Evolutionary conservation across 352 stramenopile genomes (phyloP).

Genomic region (Pythium chondricola): DNA sequence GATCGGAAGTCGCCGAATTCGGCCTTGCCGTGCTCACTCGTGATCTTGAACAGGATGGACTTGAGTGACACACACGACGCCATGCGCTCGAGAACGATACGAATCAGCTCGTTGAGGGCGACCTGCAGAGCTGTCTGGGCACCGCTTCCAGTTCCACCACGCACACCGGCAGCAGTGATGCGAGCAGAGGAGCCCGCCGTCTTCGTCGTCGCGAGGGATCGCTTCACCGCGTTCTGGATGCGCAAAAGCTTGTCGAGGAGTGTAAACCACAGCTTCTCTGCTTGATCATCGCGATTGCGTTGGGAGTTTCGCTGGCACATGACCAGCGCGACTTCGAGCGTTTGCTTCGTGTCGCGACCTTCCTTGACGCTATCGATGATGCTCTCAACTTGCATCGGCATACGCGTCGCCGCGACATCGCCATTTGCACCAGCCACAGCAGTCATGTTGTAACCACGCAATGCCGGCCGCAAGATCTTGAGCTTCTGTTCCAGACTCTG

Average conservation of each 20-base stretch:
- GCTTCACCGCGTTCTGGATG: conserved; percentile 89
- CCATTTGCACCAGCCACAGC: conserved; percentile 24
- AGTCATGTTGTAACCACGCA: conserved; percentile 68
- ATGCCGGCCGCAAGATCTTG: conserved; percentile 84
- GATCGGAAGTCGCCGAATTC: conserved; percentile 92
- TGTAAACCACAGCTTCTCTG: conserved; percentile 94
- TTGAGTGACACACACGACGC: conserved; percentile 90
- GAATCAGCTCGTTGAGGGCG: conserved; percentile 88
- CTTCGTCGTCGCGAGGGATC: conserved; percentile 74
- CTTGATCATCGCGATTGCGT: conserved; percentile 82
- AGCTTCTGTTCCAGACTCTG: conserved; percentile 90
- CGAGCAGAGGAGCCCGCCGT: conserved; percentile 29
- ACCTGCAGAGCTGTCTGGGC: conserved; percentile 86
- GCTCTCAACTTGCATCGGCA: conserved; percentile 58
- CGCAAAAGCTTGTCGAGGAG: conserved; percentile 91
- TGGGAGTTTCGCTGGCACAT: conserved; percentile 92
- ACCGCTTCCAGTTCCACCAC: conserved; percentile 39
- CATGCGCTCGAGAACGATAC: conserved; percentile 93
- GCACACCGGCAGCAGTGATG: conserved; percentile 47
- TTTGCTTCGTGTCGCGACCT: conserved; percentile 82
- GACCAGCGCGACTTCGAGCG: conserved; percentile 86
- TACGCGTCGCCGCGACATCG: conserved; percentile 11
- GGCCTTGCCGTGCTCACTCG: conserved; percentile 89
- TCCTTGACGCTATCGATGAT: conserved; percentile 80
- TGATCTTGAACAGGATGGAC: conserved; percentile 94